Evolutionary conservation across 768 basidiomycete species (phyloP), one percentile per base, ranked within the genome.

Genomic region (Russula olivacea): DNA sequence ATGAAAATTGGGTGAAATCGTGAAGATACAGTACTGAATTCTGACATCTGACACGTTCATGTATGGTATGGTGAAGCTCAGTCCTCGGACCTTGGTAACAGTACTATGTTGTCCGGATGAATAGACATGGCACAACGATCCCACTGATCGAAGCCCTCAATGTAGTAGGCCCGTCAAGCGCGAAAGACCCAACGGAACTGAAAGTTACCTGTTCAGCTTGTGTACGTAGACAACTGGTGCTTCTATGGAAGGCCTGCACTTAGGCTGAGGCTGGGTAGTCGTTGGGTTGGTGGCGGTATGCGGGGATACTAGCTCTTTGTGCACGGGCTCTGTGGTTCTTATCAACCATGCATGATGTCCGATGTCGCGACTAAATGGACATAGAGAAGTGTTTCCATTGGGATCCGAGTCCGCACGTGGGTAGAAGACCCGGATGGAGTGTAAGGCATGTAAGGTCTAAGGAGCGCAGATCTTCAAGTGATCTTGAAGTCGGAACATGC

Each of bases 61-160:
- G 48, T 54, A 19, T 36, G 51, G 45, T 15, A 54, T 47, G 15
- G 7, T n/a, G 68, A 6, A 11, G 58, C 17, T 25, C 10, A 15
- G 38, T 19, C 21, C 23, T 34, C 54, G 3, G 28, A 83, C 89
- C 80, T 88, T 87, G 3, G 28, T 28, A 28, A 28, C 28, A 28
- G 2, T 4, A 28, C 28, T 28, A 28, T 28, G 28, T 28, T 28
- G 28, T 4, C 28, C 11, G 88, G 85, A 70, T 86, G 83, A 68
- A 92, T 88, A 55, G 79, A 83, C 76, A 89, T 75, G 4, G 80
- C 73, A 34, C 76, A 77, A 53, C 81, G 71, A 11, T 85, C 78
- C 87, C 86, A 88, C 55, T 75, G 74, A 72, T 91, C 88, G 61
- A 91, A 91, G 2, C 81, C 86, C 62, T 80, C 77, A 15, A 15